Evolutionary conservation across 2,329 filamentous ascomycete genomes (phyloP).

Genomic region (Xylariales sp.): DNA sequence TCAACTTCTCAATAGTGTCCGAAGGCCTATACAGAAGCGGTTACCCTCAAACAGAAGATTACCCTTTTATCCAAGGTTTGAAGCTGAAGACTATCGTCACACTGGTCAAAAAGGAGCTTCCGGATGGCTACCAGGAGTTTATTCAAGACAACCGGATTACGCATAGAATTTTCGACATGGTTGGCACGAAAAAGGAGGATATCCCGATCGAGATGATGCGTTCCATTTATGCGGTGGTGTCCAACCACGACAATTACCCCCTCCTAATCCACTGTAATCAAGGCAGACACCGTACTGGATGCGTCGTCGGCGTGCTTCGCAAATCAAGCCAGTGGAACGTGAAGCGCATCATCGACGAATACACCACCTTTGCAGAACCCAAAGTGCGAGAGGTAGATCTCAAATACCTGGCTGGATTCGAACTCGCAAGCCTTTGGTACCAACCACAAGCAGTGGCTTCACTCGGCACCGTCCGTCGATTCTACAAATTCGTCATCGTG

Average conservation of each 20-base stretch:
- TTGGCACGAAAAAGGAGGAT: slow-evolving; percentile 85
- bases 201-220: slow-evolving; percentile 76
- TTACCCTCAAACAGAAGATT: slow-evolving; percentile 79
- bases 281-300: slow-evolving; percentile 91
- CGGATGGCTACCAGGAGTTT: slow-evolving; percentile 68
- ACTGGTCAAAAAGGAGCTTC: slow-evolving; percentile 71
- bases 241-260: slow-evolving; percentile 80
- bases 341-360: slow-evolving; percentile 75
- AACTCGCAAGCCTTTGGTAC: slow-evolving; percentile 52
- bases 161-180: slow-evolving; percentile 81
- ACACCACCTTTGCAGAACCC: slow-evolving; percentile 71
- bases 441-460: slow-evolving; percentile 10
- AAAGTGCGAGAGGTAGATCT: slow-evolving; percentile 71
- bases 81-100: slow-evolving; percentile 82
- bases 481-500: slow-evolving; percentile 38
- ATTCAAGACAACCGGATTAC: slow-evolving; percentile 74
- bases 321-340: slow-evolving; percentile 77
- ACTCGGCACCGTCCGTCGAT: slow-evolving; percentile 24
- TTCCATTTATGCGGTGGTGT: slow-evolving; percentile 75
- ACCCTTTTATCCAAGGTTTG: slow-evolving; percentile 74
- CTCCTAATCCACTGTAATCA: slow-evolving; percentile 93
- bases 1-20: slow-evolving; percentile 81
- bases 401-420: slow-evolving; percentile 66
- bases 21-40: slow-evolving; percentile 83
- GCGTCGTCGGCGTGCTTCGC: slow-evolving; percentile 83